A percentile compares a stretch with the other conserved stretches of the same genome.
These are phyloP conservation scores for Elsinoe necatrix DNA, from an alignment of 2,329 filamentous ascomycete species.

Conservation along the genomic window DNA sequence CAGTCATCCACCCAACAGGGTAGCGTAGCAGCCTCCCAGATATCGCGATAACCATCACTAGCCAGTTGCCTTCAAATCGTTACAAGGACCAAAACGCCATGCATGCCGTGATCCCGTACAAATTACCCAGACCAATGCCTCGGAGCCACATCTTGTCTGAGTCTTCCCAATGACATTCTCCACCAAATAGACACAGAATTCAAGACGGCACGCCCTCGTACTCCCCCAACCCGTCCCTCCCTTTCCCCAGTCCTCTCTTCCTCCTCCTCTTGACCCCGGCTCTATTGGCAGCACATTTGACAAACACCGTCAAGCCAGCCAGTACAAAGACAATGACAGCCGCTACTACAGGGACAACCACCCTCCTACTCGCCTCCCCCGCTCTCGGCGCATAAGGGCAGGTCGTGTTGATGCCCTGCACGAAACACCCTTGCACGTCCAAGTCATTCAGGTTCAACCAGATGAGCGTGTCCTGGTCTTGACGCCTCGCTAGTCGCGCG, in stretches of 20 bases:
- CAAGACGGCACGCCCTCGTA: constrained; percentile 57
- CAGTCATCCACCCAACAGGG: too few relatives aligned
- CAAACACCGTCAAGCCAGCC: constrained; percentile 52
- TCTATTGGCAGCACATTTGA: constrained; percentile 56
- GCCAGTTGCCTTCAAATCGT: too few relatives aligned
- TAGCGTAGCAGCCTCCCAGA: too few relatives aligned
- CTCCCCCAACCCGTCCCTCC: constrained; percentile 59
- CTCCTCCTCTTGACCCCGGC: constrained; percentile 45
- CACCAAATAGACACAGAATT: too few relatives aligned
- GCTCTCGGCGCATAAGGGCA: constrained; percentile 50
- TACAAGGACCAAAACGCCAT: too few relatives aligned
- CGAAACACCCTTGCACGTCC: constrained; percentile 52
- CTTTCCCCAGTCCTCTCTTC: constrained; percentile 43
- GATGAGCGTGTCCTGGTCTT: constrained; percentile 32
- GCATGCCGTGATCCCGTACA: too few relatives aligned
- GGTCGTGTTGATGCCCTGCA: constrained; percentile 44
- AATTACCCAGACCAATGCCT: too few relatives aligned
- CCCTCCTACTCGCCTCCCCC: constrained; percentile 33
- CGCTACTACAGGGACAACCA: constrained; percentile 55
- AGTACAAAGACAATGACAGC: constrained; percentile 54
- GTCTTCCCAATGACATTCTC: too few relatives aligned
- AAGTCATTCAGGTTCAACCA: constrained; percentile 57
- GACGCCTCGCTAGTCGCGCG: background rate
- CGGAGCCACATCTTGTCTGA: too few relatives aligned
- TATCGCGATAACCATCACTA: too few relatives aligned